A percentile compares a stretch with the other conserved stretches of the same genome.
Conservation (phyloP, 1,139 yeast genomes). For the Geotrichum fermentans region DNA sequence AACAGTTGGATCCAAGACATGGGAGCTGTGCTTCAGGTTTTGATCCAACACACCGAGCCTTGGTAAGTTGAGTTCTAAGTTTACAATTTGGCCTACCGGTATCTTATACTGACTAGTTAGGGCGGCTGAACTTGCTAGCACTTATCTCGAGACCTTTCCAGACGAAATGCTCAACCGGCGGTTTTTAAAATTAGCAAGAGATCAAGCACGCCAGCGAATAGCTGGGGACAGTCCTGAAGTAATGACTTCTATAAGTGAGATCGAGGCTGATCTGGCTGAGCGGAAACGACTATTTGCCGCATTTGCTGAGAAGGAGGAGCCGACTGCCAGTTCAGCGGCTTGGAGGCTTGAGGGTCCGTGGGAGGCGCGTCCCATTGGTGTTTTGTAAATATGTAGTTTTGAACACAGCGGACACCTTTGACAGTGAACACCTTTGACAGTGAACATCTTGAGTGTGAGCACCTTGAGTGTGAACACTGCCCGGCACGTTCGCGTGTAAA, state of each 20-base stretch:
- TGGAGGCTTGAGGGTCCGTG: constrained; percentile 24
- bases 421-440: too few species aligned
- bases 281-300: too few species aligned
- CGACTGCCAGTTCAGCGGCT: too few species aligned
- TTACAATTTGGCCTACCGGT: neutral
- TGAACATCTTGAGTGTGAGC: too few species aligned
- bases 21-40: neutral
- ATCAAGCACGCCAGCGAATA: neutral
- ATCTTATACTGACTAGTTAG: neutral
- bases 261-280: too few species aligned
- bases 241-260: too few species aligned
- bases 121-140: neutral
- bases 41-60: constrained; percentile 1
- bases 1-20: constrained; percentile 10
- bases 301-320: neutral
- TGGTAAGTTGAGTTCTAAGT: constrained; percentile 8
- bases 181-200: neutral
- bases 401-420: too few species aligned
- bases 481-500: too few species aligned
- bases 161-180: neutral
- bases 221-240: neutral
- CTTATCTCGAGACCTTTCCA: neutral
- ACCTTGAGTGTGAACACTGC: too few species aligned
- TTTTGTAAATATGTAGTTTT: constrained; percentile 23
- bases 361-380: constrained; percentile 30